These are phyloP conservation scores for Phaeosphaeria sp. DNA, from an alignment of 2,329 filamentous ascomycete species.

Conservation along the genomic window DNA sequence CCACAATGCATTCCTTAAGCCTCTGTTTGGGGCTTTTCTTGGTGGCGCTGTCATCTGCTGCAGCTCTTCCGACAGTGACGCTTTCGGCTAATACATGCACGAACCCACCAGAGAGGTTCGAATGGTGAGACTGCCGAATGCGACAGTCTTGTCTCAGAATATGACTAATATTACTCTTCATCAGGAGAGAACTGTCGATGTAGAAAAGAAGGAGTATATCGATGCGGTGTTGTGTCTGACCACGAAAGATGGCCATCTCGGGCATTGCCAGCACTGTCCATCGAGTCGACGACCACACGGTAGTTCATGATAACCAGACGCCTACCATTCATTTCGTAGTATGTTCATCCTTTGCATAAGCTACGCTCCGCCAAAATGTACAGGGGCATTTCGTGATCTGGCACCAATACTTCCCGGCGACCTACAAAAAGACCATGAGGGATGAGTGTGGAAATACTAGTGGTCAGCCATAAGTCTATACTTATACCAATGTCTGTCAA, in stretches of 20 bases:
- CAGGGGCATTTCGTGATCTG: constrained; percentile 26
- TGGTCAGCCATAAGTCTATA: constrained; percentile 42
- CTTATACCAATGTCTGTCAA: not conserved
- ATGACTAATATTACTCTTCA: not conserved
- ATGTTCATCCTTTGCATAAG: not conserved
- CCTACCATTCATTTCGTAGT: constrained; percentile 31
- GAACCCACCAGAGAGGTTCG: constrained; percentile 19
- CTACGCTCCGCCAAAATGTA: not conserved
- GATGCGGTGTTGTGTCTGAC: constrained; percentile 32
- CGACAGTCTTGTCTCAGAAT: not conserved
- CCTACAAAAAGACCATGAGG: constrained; percentile 30
- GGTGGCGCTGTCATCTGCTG: constrained; percentile 10
- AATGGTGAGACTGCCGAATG: constrained; percentile 17
- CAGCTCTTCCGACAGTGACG: constrained; percentile 10
- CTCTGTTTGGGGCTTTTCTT: constrained; percentile 11
- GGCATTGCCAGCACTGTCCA: constrained; percentile 21
- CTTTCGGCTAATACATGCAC: constrained; percentile 6
- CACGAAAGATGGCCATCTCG: constrained; percentile 19
- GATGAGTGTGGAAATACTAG: constrained; percentile 32
- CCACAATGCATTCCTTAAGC: constrained; percentile 5
- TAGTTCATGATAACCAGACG: constrained; percentile 28
- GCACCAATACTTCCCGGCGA: constrained; percentile 31
- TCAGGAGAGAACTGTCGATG: constrained; percentile 26
- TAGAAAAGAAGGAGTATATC: constrained; percentile 28
- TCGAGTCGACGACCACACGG: constrained; percentile 33